Evolutionary conservation across 805 yeast species (phyloP).

Genomic region (Candida ipomoeae): DNA sequence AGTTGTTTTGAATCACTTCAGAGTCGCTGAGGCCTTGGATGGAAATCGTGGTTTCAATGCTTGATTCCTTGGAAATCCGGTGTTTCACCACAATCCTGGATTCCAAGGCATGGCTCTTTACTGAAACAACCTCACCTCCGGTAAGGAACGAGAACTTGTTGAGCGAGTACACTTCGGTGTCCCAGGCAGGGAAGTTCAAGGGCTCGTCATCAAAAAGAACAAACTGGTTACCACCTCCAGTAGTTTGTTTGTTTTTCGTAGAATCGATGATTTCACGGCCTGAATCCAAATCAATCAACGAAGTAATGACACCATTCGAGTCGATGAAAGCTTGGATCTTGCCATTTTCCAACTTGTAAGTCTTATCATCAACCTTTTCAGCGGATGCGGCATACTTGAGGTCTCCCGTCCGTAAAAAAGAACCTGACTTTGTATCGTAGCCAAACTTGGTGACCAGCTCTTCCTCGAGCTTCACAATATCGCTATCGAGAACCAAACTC

Average conservation of each 20-base stretch:
- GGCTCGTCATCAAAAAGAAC: constrained; percentile 89
- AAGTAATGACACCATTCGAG: constrained; percentile 51
- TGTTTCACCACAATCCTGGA: constrained; percentile 62
- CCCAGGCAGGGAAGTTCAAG: constrained; percentile 93
- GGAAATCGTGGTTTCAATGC: constrained; percentile 65
- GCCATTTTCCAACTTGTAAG: constrained; percentile 55
- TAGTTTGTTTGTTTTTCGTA: constrained; percentile 47
- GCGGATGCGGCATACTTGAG: constrained; percentile 48
- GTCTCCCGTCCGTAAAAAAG: constrained; percentile 12
- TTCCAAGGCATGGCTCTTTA: constrained; percentile 52
- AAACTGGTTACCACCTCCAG: constrained; percentile 71
- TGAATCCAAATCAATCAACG: constrained; percentile 56
- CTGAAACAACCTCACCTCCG: constrained; percentile 37
- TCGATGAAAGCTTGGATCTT: constrained; percentile 53
- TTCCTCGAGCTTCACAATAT: constrained; percentile 7
- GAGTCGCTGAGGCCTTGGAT: constrained; percentile 59
- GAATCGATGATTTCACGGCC: constrained; percentile 64
- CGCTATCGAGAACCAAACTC: constrained; percentile 3
- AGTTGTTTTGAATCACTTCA: constrained; percentile 24
- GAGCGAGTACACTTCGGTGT: constrained; percentile 84
- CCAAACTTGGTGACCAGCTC: constrained; percentile 9
- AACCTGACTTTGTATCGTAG: constrained; percentile 14
- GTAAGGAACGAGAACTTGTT: constrained; percentile 56
- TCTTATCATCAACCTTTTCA: constrained; percentile 34
- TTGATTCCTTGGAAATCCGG: constrained; percentile 52